Conservation (phyloP, 306 rosid genomes). For the Gynostemma pentaphyllum region DNA sequence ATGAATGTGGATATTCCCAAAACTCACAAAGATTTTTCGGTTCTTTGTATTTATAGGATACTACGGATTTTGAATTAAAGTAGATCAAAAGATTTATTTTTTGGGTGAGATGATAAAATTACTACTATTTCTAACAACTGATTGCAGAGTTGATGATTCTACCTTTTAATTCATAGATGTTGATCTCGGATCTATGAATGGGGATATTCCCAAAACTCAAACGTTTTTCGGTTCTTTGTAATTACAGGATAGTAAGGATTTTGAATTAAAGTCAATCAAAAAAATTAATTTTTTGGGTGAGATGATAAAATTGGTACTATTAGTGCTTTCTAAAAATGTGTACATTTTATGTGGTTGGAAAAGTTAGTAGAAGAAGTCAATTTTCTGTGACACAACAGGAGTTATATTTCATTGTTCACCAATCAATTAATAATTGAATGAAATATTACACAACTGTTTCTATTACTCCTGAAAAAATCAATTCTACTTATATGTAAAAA, state of each 20-base stretch:
- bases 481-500: neutral
- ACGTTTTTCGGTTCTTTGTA: neutral
- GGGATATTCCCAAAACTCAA: too few species aligned
- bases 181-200: too few species aligned
- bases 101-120: neutral
- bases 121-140: too few species aligned
- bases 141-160: too few species aligned
- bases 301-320: slow-evolving; percentile 3
- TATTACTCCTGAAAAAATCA: slow-evolving; percentile 1
- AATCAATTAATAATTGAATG: neutral
- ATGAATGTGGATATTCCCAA: too few species aligned
- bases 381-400: neutral
- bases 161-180: too few species aligned
- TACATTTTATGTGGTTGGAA: neutral
- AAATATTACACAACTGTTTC: neutral
- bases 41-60: neutral
- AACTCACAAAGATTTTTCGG: too few species aligned
- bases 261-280: neutral
- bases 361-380: neutral
- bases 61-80: neutral
- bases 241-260: neutral
- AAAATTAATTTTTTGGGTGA: neutral
- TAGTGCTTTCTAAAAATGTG: too few species aligned
- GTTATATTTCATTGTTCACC: neutral
- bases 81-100: neutral